Evolutionary conservation across 371 early-diverging fungal genomes (phyloP), one percentile per base, ranked within the genome.

Genomic region (Apophysomyces trapeziformis): DNA sequence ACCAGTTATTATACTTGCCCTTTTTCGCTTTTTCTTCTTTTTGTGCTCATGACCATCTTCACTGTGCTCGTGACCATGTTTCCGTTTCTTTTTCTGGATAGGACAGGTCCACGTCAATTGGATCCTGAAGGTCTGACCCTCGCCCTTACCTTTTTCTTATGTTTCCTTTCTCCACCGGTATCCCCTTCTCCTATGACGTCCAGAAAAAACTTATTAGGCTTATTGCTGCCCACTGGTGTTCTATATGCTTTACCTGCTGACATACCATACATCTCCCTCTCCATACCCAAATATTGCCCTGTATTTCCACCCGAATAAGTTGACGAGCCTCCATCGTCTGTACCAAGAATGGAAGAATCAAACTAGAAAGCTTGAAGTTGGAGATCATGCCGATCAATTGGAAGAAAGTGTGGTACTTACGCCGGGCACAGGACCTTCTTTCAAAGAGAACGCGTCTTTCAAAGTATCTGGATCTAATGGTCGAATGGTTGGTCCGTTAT

Each of bases 71-170:
- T 87, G 87, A 12, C 79, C 82, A 62, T 87, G 85, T 65, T 80
- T 85, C 79, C 88, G 82, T 72, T 87, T 87, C 82, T 87, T 87
- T 74, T 87, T 87, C 88, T 87, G 63, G 56, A 60, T 13, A 36
- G 38, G 16, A 50, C 26, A 21, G 26, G 32, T 21, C 56, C 21
- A 32, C 38, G 26, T n/a, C 32, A 16, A 32, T 41, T 26, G 32
- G 38, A 18, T 38, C 13, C 38, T 4, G 9, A 56, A 36, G 12
- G 38, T 38, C 16, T 0, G 61, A 3, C 32, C 32, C 32, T 2
- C 38, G 6, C n/a, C 9, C 62, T 58, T 77, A 85, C 87, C 87
- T 87, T 87, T 67, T 87, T 87, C 66, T 87, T 87, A 67, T 85
- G 88, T 68, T 66, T 79, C 66, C 78, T 76, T 64, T 87, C 86